phyloP scores from a whole-genome alignment of 2,329 filamentous ascomycete genomes.

The Scolecobasidium constrictum region DNA sequence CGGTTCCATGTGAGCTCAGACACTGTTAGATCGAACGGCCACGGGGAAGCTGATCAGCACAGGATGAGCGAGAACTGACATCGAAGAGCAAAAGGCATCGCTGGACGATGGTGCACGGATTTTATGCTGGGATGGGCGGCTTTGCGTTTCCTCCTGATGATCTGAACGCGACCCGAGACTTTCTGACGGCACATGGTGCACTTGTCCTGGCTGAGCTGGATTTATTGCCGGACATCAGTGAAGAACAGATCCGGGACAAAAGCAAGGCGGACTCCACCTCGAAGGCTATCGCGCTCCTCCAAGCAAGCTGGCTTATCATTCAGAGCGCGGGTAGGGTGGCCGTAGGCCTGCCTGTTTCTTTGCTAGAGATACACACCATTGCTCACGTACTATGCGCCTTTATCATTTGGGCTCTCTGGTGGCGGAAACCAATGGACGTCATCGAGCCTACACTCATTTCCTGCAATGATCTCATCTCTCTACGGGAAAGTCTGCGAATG shows the following conservation, averaged over 20 bases:
- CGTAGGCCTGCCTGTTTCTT: slow-evolving; percentile 23
- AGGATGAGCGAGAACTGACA: not conserved
- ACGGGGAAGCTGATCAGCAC: slow-evolving; percentile 8
- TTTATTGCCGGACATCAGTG: slow-evolving; percentile 12
- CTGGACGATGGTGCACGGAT: not conserved
- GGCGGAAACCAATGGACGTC: slow-evolving; percentile 22
- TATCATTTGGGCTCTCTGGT: slow-evolving; percentile 23
- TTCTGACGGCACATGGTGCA: slow-evolving; percentile 14
- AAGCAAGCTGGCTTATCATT: slow-evolving; percentile 28
- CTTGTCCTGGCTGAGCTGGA: slow-evolving; percentile 13
- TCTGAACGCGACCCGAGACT: too few relatives aligned
- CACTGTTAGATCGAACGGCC: too few relatives aligned
- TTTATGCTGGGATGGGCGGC: slow-evolving; percentile 1
- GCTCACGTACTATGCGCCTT: slow-evolving; percentile 25
- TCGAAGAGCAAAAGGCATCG: not conserved
- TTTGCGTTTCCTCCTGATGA: slow-evolving; percentile 4
- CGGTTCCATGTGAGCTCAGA: too few relatives aligned
- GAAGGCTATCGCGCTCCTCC: slow-evolving; percentile 23
- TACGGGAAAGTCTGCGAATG: too few relatives aligned
- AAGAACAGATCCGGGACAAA: slow-evolving; percentile 13
- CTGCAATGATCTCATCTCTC: too few relatives aligned
- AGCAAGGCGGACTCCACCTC: slow-evolving; percentile 16
- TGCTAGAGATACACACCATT: slow-evolving; percentile 27
- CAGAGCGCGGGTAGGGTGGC: slow-evolving; percentile 23
- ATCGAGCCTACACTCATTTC: slow-evolving; percentile 13